A percentile compares a stretch with the other conserved stretches of the same genome.
These are phyloP conservation scores for Hypoxylon fragiforme DNA, from an alignment of 495 filamentous ascomycete species.

Conservation along the genomic window DNA sequence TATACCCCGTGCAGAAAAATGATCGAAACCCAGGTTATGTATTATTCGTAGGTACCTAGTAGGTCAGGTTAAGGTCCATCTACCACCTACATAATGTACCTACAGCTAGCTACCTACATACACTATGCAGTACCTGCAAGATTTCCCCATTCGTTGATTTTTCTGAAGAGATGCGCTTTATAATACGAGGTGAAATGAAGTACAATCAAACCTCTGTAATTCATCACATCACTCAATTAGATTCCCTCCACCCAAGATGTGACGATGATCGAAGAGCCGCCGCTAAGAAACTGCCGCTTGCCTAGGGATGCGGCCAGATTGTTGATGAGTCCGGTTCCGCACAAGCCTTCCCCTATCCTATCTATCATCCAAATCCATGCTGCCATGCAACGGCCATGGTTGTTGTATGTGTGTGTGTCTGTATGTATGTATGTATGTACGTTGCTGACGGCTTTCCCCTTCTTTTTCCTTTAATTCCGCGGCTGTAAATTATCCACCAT, in stretches of 20 bases:
- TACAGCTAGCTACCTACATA: no score
- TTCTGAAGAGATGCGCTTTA: slow-evolving; percentile 16
- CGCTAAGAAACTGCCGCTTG: slow-evolving; percentile 35
- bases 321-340: slow-evolving; percentile 32
- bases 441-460: slow-evolving; percentile 7
- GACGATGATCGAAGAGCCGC: slow-evolving; percentile 34
- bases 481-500: slow-evolving; percentile 35
- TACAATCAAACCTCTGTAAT: slow-evolving; percentile 27
- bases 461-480: slow-evolving; percentile 18
- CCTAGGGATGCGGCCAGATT: slow-evolving; percentile 32
- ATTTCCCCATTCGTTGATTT: slow-evolving; percentile 33
- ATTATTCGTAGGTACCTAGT: no score
- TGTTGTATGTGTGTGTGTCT: no score
- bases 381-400: slow-evolving; percentile 17
- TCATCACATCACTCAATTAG: slow-evolving; percentile 35
- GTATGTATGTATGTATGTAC: background rate
- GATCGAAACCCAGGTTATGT: slow-evolving; percentile 35
- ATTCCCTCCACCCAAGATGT: slow-evolving; percentile 32
- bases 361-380: slow-evolving; percentile 32
- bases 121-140: slow-evolving; percentile 35
- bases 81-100: no score
- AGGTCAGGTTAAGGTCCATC: no score
- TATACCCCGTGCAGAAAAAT: slow-evolving; percentile 29
- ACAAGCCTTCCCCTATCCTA: slow-evolving; percentile 32
- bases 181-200: slow-evolving; percentile 36